Evolutionary conservation across 169 alveolate genomes (phyloP).

Genomic region (Plasmodium billcollinsi): DNA sequence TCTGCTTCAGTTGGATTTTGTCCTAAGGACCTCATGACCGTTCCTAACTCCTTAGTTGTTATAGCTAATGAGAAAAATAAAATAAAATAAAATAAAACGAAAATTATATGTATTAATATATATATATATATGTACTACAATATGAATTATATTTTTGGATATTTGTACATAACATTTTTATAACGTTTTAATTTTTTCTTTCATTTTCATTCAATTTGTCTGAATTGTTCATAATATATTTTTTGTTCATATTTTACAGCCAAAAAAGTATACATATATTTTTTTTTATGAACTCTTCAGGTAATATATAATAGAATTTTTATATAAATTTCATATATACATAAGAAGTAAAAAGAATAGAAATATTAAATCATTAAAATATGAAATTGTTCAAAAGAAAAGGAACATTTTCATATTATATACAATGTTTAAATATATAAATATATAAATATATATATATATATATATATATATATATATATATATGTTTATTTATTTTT

Average conservation of each 20-base stretch:
- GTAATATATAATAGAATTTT: no score
- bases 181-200: no score
- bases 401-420: not conserved
- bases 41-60: constrained; percentile 96
- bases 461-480: not conserved
- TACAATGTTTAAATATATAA: no score
- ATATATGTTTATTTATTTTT: not conserved
- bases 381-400: not conserved
- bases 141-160: constrained; percentile 99
- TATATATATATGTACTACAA: constrained; percentile 97
- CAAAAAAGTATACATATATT: no score
- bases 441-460: not conserved
- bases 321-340: no score
- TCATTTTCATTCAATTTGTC: no score
- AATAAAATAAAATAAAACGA: constrained; percentile 13
- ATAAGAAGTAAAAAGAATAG: not conserved
- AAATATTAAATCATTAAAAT: not conserved
- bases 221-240: no score
- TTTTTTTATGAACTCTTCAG: no score
- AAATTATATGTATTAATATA: not conserved
- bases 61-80: constrained; percentile 87
- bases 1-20: constrained; percentile 98
- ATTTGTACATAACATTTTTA: constrained; percentile 84
- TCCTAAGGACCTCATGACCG: constrained; percentile 97
- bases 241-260: no score